A percentile compares a stretch with the other conserved stretches of the same genome.
Conservation (phyloP, 192 early-diverging fungal species). For the Phlyctochytrium arcticum region DNA sequence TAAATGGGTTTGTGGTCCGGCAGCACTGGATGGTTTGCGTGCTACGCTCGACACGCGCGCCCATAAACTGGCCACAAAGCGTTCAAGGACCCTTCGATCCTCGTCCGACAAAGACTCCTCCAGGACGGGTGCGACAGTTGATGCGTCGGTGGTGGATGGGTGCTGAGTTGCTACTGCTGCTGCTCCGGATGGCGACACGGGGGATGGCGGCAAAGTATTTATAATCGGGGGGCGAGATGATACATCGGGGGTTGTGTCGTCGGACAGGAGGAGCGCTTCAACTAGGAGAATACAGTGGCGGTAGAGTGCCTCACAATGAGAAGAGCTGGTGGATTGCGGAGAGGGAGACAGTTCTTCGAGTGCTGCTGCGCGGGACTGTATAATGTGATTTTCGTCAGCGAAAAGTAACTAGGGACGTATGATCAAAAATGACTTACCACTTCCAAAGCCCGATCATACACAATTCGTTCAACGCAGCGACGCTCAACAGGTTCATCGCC, state of each 20-base stretch:
- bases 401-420: not conserved
- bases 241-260: no score
- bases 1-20: no score
- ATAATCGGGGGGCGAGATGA: no score
- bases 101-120: constrained; percentile 22
- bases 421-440: constrained; percentile 25
- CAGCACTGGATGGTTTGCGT: not conserved
- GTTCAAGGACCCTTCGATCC: constrained; percentile 34
- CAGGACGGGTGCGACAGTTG: no score
- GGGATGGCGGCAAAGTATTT: no score
- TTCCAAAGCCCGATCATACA: constrained; percentile 43
- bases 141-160: constrained; percentile 2
- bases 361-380: constrained; percentile 30
- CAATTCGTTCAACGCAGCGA: constrained; percentile 30
- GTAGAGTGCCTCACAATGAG: constrained; percentile 31
- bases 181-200: no score
- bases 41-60: constrained; percentile 15
- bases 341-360: constrained; percentile 19
- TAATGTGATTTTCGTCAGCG: not conserved
- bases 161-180: no score
- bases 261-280: constrained; percentile 32
- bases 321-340: not conserved
- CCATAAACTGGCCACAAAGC: constrained; percentile 36
- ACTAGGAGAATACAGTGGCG: constrained; percentile 40
- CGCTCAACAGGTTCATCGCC: not conserved